Conservation (phyloP, 2,329 filamentous ascomycete species). For the Grosmannia serpens region DNA sequence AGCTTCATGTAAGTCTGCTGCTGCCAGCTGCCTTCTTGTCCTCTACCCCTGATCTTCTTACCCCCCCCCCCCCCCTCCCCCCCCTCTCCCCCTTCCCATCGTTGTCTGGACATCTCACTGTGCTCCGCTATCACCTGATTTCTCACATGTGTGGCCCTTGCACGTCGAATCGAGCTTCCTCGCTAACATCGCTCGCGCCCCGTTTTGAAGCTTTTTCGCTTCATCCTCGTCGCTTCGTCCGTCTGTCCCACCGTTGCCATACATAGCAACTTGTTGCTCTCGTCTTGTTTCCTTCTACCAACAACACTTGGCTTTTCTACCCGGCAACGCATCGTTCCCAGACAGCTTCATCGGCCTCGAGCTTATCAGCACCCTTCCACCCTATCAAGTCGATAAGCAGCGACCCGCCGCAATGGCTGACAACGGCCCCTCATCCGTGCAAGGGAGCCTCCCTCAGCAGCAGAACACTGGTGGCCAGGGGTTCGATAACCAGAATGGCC, state of each 20-base stretch:
- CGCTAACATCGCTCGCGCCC: background rate
- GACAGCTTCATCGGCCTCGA: background rate
- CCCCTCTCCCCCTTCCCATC: too few relatives aligned
- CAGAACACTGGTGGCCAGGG: constrained; percentile 60
- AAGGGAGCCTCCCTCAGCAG: constrained; percentile 54
- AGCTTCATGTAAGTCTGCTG: background rate
- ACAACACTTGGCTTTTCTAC: background rate
- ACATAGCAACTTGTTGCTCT: background rate
- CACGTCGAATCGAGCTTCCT: background rate
- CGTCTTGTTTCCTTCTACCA: background rate
- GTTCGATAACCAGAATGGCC: constrained; percentile 66
- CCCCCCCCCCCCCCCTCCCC: too few relatives aligned
- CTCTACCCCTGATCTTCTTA: background rate
- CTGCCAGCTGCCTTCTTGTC: background rate
- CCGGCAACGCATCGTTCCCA: background rate
- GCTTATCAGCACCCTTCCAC: background rate
- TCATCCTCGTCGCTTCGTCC: background rate
- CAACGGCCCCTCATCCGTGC: constrained; percentile 40
- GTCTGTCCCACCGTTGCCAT: background rate
- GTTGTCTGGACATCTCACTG: background rate
- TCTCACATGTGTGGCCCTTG: background rate
- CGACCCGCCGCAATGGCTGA: constrained; percentile 58
- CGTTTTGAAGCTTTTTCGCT: background rate
- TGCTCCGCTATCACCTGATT: background rate
- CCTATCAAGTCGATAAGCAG: background rate